A percentile compares a stretch with the other conserved stretches of the same genome.
phyloP scores from a whole-genome alignment of 139 green algal genomes.

The Deuterostichococcus epilithicus region DNA sequence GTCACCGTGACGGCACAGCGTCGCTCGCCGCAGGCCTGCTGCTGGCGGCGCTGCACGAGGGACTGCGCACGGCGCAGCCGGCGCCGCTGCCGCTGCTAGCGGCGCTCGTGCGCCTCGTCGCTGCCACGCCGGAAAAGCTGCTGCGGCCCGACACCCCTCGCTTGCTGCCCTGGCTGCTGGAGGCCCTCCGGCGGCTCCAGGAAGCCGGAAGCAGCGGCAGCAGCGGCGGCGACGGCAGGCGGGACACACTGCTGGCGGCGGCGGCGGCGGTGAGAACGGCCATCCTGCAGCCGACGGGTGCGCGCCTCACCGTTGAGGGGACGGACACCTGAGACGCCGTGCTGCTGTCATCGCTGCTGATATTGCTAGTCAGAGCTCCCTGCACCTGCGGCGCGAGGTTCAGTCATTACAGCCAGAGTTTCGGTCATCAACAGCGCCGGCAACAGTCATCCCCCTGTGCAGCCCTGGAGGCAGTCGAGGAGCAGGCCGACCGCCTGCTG shows the following conservation, averaged over 20 bases:
- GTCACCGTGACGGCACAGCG: not conserved
- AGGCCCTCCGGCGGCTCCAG: conserved; percentile 19
- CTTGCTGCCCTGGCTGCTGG: conserved; percentile 24
- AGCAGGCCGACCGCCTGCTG: not conserved
- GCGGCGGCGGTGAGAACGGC: not conserved
- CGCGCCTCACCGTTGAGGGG: too few species aligned
- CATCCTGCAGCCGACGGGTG: not conserved
- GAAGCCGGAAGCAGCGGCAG: not conserved
- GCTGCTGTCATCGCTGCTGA: too few species aligned
- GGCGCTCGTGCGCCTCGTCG: conserved; percentile 15
- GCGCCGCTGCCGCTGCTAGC: conserved; percentile 4
- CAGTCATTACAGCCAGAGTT: too few species aligned
- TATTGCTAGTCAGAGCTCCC: too few species aligned
- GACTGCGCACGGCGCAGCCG: not conserved
- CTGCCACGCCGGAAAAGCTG: conserved; percentile 7
- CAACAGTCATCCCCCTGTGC: not conserved
- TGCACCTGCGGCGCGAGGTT: too few species aligned
- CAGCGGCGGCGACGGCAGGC: not conserved
- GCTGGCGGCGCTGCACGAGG: not conserved
- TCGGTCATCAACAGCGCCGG: too few species aligned
- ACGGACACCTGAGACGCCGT: not conserved
- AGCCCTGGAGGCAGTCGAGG: not conserved
- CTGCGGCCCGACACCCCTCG: conserved; percentile 7
- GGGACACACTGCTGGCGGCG: not conserved
- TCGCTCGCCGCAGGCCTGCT: not conserved